Percentiles rank a stretch among this genome's conserved stretches.
Conservation (phyloP, 2,329 filamentous ascomycete genomes). For the Phaeosphaeriaceae sp. region DNA sequence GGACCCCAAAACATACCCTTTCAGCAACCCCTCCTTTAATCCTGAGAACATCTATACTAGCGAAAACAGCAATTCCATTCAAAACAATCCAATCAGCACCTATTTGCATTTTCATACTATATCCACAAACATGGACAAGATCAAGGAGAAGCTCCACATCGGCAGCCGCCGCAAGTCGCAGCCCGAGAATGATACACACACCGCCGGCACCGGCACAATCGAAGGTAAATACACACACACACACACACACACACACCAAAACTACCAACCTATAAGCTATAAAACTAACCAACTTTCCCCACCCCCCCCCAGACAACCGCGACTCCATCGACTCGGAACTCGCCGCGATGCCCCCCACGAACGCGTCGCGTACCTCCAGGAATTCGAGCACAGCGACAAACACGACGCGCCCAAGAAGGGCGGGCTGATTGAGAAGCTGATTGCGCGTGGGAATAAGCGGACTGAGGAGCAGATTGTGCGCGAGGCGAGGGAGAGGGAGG, state of each 20-base stretch:
- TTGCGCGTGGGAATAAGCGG: constrained; percentile 43
- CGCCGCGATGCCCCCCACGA: constrained; percentile 41
- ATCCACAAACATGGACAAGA: constrained; percentile 36
- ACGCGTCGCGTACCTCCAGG: constrained; percentile 43
- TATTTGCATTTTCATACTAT: background rate
- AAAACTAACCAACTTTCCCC: constrained; percentile 1
- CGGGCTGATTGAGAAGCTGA: constrained; percentile 41
- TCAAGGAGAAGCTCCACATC: constrained; percentile 47
- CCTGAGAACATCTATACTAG: background rate
- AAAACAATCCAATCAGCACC: background rate
- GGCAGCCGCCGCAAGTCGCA: constrained; percentile 40
- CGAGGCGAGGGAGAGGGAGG: constrained; percentile 33
- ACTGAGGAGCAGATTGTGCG: constrained; percentile 42
- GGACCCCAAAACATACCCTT: background rate
- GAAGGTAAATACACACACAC: constrained; percentile 21
- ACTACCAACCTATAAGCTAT: background rate
- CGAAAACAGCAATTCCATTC: no score
- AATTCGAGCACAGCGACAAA: constrained; percentile 45
- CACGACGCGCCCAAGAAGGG: constrained; percentile 40
- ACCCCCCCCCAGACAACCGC: constrained; percentile 30
- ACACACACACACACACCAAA: background rate
- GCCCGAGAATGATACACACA: constrained; percentile 25
- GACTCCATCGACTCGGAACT: constrained; percentile 43
- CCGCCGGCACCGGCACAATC: constrained; percentile 24
- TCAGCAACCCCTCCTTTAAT: background rate